Evolutionary conservation across 306 rosid genomes (phyloP).

Genomic region (Cucumis melo): DNA sequence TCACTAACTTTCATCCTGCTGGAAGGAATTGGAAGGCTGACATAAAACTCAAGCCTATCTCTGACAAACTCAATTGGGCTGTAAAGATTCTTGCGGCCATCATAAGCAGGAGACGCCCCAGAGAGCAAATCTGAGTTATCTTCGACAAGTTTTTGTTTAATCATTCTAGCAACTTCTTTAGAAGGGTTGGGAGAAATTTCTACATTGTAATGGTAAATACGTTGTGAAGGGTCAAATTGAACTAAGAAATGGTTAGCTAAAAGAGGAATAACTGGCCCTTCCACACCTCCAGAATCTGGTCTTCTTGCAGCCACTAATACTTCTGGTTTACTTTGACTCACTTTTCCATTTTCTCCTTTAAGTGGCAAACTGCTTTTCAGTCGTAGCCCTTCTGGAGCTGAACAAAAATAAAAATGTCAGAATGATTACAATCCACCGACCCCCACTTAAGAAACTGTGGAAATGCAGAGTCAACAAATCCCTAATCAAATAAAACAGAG

Average conservation of each 20-base stretch:
- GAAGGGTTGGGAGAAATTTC: slow-evolving; percentile 87
- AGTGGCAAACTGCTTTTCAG: slow-evolving; percentile 28
- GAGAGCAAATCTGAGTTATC: slow-evolving; percentile 50
- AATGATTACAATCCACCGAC: background rate
- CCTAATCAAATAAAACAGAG: background rate
- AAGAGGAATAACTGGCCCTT: slow-evolving; percentile 64
- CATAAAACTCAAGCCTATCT: slow-evolving; percentile 72
- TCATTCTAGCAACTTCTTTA: slow-evolving; percentile 61
- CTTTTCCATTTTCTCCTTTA: slow-evolving; percentile 37
- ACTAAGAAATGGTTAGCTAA: slow-evolving; percentile 93
- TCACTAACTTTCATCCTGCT: slow-evolving; percentile 21
- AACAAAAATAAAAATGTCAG: slow-evolving; percentile 1
- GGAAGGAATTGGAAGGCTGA: slow-evolving; percentile 57
- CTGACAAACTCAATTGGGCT: slow-evolving; percentile 71
- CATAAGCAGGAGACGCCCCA: slow-evolving; percentile 74
- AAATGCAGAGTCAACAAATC: background rate
- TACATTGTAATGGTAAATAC: slow-evolving; percentile 81
- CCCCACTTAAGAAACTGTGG: background rate
- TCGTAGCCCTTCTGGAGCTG: slow-evolving; percentile 36
- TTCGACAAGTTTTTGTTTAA: slow-evolving; percentile 65
- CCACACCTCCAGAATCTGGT: slow-evolving; percentile 93
- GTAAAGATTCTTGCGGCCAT: slow-evolving; percentile 84
- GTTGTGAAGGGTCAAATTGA: slow-evolving; percentile 50
- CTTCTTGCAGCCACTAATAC: slow-evolving; percentile 60
- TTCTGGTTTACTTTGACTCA: slow-evolving; percentile 32